phyloP scores from a whole-genome alignment of 2,329 filamentous ascomycete genomes.

The Penicillium psychrosexuale region DNA sequence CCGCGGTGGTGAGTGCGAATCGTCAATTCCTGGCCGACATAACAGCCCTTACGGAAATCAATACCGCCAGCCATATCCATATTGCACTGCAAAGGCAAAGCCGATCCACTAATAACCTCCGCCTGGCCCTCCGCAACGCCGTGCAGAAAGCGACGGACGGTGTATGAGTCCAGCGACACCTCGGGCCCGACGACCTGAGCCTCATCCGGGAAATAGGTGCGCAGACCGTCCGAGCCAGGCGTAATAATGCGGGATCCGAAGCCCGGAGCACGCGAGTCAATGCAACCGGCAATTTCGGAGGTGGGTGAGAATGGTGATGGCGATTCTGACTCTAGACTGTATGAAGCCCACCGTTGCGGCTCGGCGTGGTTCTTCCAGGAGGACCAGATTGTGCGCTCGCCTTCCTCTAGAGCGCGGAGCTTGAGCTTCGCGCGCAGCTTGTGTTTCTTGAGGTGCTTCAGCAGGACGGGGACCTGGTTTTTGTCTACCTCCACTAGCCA shows the following conservation, averaged over 20 bases:
- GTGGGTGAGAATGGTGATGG: slow-evolving; percentile 30
- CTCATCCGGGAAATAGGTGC: slow-evolving; percentile 32
- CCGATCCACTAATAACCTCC: slow-evolving; percentile 68
- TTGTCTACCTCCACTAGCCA: slow-evolving; percentile 84
- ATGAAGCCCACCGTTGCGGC: slow-evolving; percentile 36
- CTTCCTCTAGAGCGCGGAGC: slow-evolving; percentile 62
- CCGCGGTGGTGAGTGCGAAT: slow-evolving; percentile 93
- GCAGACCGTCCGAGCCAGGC: slow-evolving; percentile 35
- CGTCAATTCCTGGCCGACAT: slow-evolving; percentile 93
- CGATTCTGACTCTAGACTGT: slow-evolving; percentile 37
- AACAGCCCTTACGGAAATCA: slow-evolving; percentile 94
- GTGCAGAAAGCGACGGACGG: slow-evolving; percentile 69
- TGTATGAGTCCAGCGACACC: slow-evolving; percentile 62
- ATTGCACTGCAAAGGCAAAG: slow-evolving; percentile 84
- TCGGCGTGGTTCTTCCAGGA: slow-evolving; percentile 61
- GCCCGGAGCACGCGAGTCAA: slow-evolving; percentile 41
- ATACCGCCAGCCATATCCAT: slow-evolving; percentile 82
- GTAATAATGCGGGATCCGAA: slow-evolving; percentile 42
- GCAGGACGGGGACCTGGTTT: slow-evolving; percentile 58
- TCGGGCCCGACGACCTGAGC: slow-evolving; percentile 45
- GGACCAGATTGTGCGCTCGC: slow-evolving; percentile 68
- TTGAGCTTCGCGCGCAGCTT: slow-evolving; percentile 78
- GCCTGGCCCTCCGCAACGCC: slow-evolving; percentile 81
- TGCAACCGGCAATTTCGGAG: slow-evolving; percentile 32
- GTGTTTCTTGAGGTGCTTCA: slow-evolving; percentile 76